Percentiles rank a stretch among this genome's conserved stretches.
These are phyloP conservation scores for Rhizomucor miehei DNA, from an alignment of 371 early-diverging fungal genomes.

Conservation along the genomic window DNA sequence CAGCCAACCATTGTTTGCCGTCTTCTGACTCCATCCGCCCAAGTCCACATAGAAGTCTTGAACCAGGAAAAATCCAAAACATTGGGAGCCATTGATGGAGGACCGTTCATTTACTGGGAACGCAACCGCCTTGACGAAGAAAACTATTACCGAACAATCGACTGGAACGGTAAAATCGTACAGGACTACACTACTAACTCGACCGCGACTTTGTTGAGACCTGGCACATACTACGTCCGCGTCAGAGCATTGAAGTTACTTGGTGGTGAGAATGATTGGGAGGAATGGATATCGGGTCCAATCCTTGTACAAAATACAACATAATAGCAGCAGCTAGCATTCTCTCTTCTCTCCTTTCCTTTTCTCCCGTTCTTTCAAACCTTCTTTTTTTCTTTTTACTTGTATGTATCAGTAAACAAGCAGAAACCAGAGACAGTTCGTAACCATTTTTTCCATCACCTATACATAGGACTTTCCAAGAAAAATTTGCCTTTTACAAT, in stretches of 20 bases:
- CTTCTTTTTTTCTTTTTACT: neutral
- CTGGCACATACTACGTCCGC: slow-evolving; percentile 9
- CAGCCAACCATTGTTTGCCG: slow-evolving; percentile 19
- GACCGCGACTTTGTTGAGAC: slow-evolving; percentile 2
- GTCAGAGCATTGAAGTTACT: slow-evolving; percentile 10
- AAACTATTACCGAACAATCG: slow-evolving; percentile 3
- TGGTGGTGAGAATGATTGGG: slow-evolving; percentile 9
- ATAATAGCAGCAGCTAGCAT: neutral
- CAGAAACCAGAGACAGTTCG: neutral
- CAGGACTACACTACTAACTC: neutral
- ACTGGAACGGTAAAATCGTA: slow-evolving; percentile 18
- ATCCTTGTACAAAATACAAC: slow-evolving; percentile 9
- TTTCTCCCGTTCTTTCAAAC: neutral
- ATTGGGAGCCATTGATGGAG: slow-evolving; percentile 13
- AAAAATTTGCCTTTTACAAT: too few relatives aligned
- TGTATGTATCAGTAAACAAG: neutral
- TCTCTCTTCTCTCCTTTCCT: neutral
- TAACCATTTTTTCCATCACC: neutral
- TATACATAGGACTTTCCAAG: too few relatives aligned
- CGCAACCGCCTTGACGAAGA: slow-evolving; percentile 12
- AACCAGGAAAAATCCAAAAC: neutral
- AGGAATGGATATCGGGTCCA: slow-evolving; percentile 16
- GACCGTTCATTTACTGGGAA: slow-evolving; percentile 22
- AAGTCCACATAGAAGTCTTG: slow-evolving; percentile 9
- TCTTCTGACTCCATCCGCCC: slow-evolving; percentile 15